Percentiles rank a stretch among this genome's conserved stretches.
Evolutionary conservation across 306 rosid genomes (phyloP).

Genomic region (Coriaria nepalensis): DNA sequence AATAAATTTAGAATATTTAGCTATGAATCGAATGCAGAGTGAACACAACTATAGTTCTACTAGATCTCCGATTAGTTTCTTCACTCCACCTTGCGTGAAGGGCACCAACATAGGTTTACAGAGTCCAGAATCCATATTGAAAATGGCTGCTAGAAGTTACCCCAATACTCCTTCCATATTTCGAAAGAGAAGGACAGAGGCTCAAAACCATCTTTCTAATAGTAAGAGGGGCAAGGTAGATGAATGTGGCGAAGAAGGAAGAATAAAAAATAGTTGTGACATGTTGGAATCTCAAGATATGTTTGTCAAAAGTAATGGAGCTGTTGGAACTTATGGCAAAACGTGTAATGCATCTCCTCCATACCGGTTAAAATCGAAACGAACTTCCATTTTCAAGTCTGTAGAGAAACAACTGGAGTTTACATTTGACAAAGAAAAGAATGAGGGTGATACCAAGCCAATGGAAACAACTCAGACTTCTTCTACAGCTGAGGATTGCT

Average conservation of each 20-base stretch:
- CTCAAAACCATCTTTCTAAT: slow-evolving; percentile 24
- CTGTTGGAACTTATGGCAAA: slow-evolving; percentile 31
- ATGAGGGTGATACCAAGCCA: slow-evolving; percentile 24
- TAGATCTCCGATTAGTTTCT: not conserved
- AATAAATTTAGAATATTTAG: not conserved
- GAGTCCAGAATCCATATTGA: slow-evolving; percentile 85
- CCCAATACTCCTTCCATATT: slow-evolving; percentile 90
- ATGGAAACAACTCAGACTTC: slow-evolving; percentile 2
- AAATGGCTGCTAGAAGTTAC: slow-evolving; percentile 71
- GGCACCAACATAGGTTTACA: slow-evolving; percentile 27
- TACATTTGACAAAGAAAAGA: slow-evolving; percentile 52
- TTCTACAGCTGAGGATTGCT: too few relatives aligned
- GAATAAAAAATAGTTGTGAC: slow-evolving; percentile 18
- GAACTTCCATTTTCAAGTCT: slow-evolving; percentile 66
- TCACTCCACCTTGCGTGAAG: slow-evolving; percentile 27
- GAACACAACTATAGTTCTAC: not conserved
- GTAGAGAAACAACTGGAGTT: slow-evolving; percentile 91
- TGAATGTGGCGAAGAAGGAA: slow-evolving; percentile 28
- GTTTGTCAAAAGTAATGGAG: slow-evolving; percentile 26
- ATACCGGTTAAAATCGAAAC: slow-evolving; percentile 66
- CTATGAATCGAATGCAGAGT: not conserved
- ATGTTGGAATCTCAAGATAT: slow-evolving; percentile 25
- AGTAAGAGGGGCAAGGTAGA: slow-evolving; percentile 24
- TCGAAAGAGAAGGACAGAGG: slow-evolving; percentile 52
- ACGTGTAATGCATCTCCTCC: slow-evolving; percentile 90